phyloP scores from a whole-genome alignment of 139 green algal species.

The Ettlia oleoabundans region DNA sequence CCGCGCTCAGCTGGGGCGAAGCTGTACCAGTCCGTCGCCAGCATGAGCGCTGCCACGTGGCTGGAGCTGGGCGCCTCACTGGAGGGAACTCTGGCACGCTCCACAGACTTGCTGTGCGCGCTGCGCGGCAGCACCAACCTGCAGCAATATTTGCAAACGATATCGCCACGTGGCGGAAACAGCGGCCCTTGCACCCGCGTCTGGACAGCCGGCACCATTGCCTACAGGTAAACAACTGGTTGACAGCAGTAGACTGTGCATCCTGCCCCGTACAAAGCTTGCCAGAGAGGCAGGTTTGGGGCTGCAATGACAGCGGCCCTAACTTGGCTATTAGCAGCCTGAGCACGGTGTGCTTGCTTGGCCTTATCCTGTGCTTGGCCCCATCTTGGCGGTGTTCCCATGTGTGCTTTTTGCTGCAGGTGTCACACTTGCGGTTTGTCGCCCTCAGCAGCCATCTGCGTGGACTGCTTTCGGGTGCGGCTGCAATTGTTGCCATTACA shows the following conservation, averaged over 20 bases:
- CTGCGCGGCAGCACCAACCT: constrained; percentile 6
- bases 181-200: constrained; percentile 20
- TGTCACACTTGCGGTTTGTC: constrained; percentile 70
- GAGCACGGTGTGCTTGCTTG: too few species aligned
- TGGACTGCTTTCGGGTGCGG: constrained; percentile 61
- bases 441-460: constrained; percentile 58
- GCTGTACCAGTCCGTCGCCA: constrained; percentile 3
- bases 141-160: not conserved
- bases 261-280: not conserved
- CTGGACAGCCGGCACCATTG: constrained; percentile 30
- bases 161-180: not conserved
- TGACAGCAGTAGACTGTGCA: not conserved
- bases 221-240: constrained; percentile 1
- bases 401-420: not conserved
- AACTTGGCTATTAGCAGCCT: too few species aligned
- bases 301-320: too few species aligned
- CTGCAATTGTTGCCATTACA: too few species aligned
- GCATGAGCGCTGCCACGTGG: not conserved
- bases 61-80: not conserved
- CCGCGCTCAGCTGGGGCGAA: too few species aligned
- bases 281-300: too few species aligned
- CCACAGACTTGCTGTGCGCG: constrained; percentile 11
- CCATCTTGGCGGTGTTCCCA: too few species aligned
- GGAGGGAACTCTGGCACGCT: not conserved
- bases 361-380: not conserved